phyloP scores from a whole-genome alignment of 2,329 filamentous ascomycete genomes.

The Ophiostoma novo-ulmi region DNA sequence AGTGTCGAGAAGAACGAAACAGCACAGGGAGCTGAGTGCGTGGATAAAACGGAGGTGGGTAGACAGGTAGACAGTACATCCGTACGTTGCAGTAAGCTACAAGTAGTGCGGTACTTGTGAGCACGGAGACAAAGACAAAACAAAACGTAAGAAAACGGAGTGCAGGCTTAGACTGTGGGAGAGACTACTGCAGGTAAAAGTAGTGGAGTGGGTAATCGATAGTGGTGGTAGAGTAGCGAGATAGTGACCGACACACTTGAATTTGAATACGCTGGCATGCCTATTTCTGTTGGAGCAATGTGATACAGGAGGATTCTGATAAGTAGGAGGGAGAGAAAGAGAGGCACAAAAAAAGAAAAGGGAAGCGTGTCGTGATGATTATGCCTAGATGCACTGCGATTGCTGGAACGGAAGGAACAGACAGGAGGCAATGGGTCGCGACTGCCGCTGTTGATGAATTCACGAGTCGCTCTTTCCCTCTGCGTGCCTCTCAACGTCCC shows the following conservation, averaged over 20 bases:
- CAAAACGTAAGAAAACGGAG: too few relatives aligned
- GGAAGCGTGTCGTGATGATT: background rate
- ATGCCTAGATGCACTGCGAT: background rate
- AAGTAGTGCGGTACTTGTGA: background rate
- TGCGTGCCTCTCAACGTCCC: background rate
- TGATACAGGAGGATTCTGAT: background rate
- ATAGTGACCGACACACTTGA: background rate
- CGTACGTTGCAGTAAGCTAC: background rate
- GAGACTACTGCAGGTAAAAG: constrained; percentile 4
- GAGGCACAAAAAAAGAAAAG: background rate
- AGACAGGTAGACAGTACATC: background rate
- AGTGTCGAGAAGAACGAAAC: background rate
- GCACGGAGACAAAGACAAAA: too few relatives aligned
- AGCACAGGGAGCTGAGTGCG: constrained; percentile 1
- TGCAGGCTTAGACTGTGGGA: background rate
- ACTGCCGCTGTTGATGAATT: background rate
- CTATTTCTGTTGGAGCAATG: background rate
- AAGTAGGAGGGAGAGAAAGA: background rate
- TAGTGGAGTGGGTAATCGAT: background rate
- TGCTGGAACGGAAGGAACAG: background rate
- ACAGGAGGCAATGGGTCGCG: background rate
- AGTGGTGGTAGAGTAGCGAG: background rate
- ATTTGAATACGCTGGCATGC: background rate
- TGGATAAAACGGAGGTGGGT: constrained; percentile 1
- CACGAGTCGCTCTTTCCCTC: background rate